phyloP scores from a whole-genome alignment of 306 rosid species.

The Luffa acutangula region DNA sequence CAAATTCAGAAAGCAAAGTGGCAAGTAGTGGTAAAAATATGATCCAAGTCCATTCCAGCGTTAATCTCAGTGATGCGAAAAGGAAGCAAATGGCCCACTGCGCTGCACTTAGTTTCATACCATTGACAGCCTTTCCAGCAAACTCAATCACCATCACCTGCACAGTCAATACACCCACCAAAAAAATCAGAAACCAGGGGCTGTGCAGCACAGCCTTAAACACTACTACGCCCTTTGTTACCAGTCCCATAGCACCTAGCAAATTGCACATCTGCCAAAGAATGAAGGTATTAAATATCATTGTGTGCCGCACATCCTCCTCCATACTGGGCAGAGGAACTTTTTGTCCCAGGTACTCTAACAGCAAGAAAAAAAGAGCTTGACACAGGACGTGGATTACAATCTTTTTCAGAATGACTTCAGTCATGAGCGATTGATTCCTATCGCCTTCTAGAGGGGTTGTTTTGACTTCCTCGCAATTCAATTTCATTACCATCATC shows the following conservation, averaged over 20 bases:
- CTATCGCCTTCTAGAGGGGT: not conserved
- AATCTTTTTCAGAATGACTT: constrained; percentile 22
- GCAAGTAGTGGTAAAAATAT: not conserved
- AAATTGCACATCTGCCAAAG: constrained; percentile 47
- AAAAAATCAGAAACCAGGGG: constrained; percentile 23
- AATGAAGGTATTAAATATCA: constrained; percentile 44
- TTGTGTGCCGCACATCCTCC: constrained; percentile 21
- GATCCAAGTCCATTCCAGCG: constrained; percentile 5
- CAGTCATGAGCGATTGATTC: constrained; percentile 15
- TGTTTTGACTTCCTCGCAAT: constrained; percentile 7
- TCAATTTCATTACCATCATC: constrained; percentile 47
- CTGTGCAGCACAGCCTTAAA: constrained; percentile 14
- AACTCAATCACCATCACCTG: constrained; percentile 38
- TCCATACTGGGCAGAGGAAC: not conserved
- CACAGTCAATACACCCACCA: constrained; percentile 21
- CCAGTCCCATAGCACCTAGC: constrained; percentile 28
- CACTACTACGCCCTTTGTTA: constrained; percentile 14
- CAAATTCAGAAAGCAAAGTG: too few species aligned
- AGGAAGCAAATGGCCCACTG: constrained; percentile 37
- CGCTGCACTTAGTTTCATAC: constrained; percentile 27
- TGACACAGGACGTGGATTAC: constrained; percentile 39
- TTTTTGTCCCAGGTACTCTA: constrained; percentile 23
- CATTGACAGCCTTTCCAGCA: constrained; percentile 13
- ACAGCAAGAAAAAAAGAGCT: constrained; percentile 21
- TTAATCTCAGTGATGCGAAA: constrained; percentile 18